phyloP scores from a whole-genome alignment of 1,139 yeast species.

The Protomyces lactucae-debilis region DNA sequence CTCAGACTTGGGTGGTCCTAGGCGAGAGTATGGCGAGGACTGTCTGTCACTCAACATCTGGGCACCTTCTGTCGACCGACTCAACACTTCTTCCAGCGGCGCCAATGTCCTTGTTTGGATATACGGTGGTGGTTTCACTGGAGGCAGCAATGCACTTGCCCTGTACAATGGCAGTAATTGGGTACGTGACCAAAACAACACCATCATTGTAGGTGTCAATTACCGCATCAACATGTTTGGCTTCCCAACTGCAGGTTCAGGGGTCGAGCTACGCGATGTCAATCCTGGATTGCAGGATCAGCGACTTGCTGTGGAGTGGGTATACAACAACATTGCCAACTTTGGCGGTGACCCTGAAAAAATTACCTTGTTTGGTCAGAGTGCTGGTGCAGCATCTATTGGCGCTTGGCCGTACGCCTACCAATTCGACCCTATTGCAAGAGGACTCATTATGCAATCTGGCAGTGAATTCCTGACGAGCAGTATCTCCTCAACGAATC shows the following conservation, averaged over 20 bases:
- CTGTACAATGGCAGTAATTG: constrained; percentile 9
- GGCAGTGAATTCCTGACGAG: constrained; percentile 17
- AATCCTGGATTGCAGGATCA: constrained; percentile 42
- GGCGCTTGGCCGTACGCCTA: constrained; percentile 17
- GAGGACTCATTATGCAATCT: constrained; percentile 14
- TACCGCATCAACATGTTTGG: constrained; percentile 10
- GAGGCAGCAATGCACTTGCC: not conserved
- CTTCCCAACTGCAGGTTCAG: constrained; percentile 19
- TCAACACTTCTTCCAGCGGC: not conserved
- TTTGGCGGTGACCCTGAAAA: constrained; percentile 42
- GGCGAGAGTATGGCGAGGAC: constrained; percentile 2
- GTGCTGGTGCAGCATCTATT: constrained; percentile 38
- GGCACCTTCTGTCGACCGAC: constrained; percentile 13
- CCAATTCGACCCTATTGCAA: constrained; percentile 18
- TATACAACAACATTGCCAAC: constrained; percentile 37
- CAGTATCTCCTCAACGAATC: constrained; percentile 1
- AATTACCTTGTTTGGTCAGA: constrained; percentile 42
- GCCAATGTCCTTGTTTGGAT: constrained; percentile 19
- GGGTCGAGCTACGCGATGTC: not conserved
- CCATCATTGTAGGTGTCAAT: constrained; percentile 9
- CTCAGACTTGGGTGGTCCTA: not conserved
- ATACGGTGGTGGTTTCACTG: constrained; percentile 19
- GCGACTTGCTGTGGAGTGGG: constrained; percentile 41
- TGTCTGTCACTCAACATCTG: constrained; percentile 24
- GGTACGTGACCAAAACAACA: constrained; percentile 14